Conservation (phyloP, 495 filamentous ascomycete species). For the Massariosphaeria phaeospora region DNA sequence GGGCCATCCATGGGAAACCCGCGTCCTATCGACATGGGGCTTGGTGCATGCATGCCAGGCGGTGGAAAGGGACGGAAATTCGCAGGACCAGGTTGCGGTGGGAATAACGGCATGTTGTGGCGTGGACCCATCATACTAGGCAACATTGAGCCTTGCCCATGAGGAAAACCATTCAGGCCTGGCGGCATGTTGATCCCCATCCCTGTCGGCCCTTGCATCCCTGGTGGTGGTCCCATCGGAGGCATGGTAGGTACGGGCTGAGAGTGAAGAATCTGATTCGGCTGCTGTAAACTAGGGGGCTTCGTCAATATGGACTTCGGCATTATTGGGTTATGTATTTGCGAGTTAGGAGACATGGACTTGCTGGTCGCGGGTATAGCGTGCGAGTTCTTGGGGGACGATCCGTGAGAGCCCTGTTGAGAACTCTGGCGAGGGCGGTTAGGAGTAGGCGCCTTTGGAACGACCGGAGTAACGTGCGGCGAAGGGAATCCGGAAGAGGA, state of each 20-base stretch:
- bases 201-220: constrained; percentile 51
- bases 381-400: constrained; percentile 60
- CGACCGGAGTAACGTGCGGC: constrained; percentile 73
- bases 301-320: constrained; percentile 40
- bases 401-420: constrained; percentile 70
- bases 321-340: constrained; percentile 43
- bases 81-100: constrained; percentile 49
- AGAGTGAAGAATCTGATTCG: constrained; percentile 46
- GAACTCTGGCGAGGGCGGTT: constrained; percentile 70
- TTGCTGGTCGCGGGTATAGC: constrained; percentile 54
- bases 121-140: constrained; percentile 37
- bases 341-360: constrained; percentile 59
- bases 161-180: constrained; percentile 37
- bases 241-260: constrained; percentile 49
- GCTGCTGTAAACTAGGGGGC: constrained; percentile 32
- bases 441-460: constrained; percentile 79
- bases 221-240: constrained; percentile 46
- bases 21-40: constrained; percentile 54
- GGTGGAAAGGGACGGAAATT: constrained; percentile 46
- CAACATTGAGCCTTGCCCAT: constrained; percentile 34
- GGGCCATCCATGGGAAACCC: constrained; percentile 58
- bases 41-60: constrained; percentile 50
- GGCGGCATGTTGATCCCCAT: constrained; percentile 44
- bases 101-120: constrained; percentile 33
- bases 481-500: constrained; percentile 55